Base-by-base conservation (phyloP, 352 stramenopile genomes). In the Phytophthora podocarpi region DNA sequence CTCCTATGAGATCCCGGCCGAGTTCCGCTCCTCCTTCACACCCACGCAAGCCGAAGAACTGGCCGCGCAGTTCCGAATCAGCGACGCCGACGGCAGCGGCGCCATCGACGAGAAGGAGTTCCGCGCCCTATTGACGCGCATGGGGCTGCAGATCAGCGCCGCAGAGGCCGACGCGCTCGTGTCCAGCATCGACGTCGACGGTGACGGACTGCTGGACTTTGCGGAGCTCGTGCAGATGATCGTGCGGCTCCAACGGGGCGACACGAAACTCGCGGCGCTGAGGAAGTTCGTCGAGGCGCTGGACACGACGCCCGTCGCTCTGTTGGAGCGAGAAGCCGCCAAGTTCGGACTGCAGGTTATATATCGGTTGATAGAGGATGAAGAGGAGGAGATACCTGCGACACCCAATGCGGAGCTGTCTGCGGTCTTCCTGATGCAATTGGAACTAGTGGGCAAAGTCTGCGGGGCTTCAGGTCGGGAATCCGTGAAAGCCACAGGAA, bases 31-130 rank as follows among this genome's bases (percentile, higher is more conserved):
- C 5, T 72, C 66, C 23, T 87, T 90, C 40, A 80, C 80, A 4
- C 59, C 72, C 2, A 58, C 67, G 9, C 70, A 88, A 52, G 67
- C 59, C 1, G 81, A 93, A 13, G 83, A 93, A 50, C 70, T 93
- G 24, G 53, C 74, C 1, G 53, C 81, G 12, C 80, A 90, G 42
- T 93, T 93, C 53, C 64, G 82, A 16, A 61, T 76, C 23, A 80
- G 78, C 24, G 81, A 93, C 45, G 39, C 16, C 7, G 78, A 91
- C 20, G 67, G 64, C 42, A 90, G 78, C 30, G 81, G 78, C 6
- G 41, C 74, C 16, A 89, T 93, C 31, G 78, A 93, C 20, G 76
- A 90, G 55, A 61, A 49, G 10, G 80, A 90, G 59, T 93, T 90
- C 59, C 67, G 67, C 24, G 67, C 68, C n/a, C 67, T 93, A 32